Conservation (phyloP, 495 filamentous ascomycete species). For the Xylaria curta region DNA sequence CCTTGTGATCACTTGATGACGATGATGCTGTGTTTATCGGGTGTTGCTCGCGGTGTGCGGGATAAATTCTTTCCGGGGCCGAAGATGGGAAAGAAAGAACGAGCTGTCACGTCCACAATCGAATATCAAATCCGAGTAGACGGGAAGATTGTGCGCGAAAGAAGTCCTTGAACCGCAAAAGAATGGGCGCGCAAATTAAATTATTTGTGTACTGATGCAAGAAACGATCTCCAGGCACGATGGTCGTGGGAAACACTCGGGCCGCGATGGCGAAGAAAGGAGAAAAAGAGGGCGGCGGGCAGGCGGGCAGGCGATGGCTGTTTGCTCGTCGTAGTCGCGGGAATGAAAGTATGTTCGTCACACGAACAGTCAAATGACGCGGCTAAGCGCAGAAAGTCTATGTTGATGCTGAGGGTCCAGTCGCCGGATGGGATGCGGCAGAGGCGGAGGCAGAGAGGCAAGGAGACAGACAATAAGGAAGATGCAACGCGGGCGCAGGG, state of each 20-base stretch:
- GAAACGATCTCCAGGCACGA: constrained; percentile 13
- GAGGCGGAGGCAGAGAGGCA: not conserved
- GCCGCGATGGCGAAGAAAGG: constrained; percentile 27
- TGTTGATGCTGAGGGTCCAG: constrained; percentile 11
- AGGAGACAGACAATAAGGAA: constrained; percentile 23
- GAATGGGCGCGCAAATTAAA: constrained; percentile 39
- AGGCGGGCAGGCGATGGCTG: constrained; percentile 22
- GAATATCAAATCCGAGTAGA: constrained; percentile 56
- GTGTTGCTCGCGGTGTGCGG: constrained; percentile 15
- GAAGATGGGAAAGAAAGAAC: constrained; percentile 35
- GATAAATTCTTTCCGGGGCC: constrained; percentile 32
- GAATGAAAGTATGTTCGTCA: constrained; percentile 33
- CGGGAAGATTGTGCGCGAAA: constrained; percentile 32
- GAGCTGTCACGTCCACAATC: constrained; percentile 31
- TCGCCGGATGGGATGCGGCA: constrained; percentile 20
- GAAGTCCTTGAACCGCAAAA: constrained; percentile 7
- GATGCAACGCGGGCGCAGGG: constrained; percentile 34
- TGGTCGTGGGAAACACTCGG: constrained; percentile 25
- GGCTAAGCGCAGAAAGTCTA: not conserved
- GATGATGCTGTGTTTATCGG: constrained; percentile 32
- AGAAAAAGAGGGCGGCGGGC: constrained; percentile 28
- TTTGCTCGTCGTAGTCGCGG: constrained; percentile 33
- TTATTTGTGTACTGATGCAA: constrained; percentile 30
- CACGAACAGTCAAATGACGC: constrained; percentile 9
- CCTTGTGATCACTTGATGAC: constrained; percentile 40